A percentile compares a stretch with the other conserved stretches of the same genome.
phyloP scores from a whole-genome alignment of 768 basidiomycete genomes.

The Mycena latifolia region DNA sequence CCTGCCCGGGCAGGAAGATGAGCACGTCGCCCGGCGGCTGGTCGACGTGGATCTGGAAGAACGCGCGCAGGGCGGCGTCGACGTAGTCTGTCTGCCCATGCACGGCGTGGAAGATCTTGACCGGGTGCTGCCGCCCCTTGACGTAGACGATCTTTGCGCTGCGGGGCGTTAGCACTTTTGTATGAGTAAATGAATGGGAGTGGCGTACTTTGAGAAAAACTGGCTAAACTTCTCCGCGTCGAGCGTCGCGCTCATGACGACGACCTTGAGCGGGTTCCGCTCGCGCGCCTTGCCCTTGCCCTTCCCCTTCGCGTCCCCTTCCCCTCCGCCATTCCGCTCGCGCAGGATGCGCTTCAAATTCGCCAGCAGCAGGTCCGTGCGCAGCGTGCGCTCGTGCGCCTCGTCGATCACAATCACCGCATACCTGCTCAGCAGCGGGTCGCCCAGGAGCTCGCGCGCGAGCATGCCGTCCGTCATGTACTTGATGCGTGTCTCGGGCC shows the following conservation, averaged over 20 bases:
- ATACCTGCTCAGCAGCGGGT: conserved; percentile 82
- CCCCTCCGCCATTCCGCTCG: conserved; percentile 74
- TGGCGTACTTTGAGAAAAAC: conserved; percentile 85
- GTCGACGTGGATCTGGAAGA: conserved; percentile 93
- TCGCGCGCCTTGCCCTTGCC: conserved; percentile 48
- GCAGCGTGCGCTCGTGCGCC: conserved; percentile 95
- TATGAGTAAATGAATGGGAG: too few relatives aligned
- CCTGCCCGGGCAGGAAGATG: conserved; percentile 96
- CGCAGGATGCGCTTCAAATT: conserved; percentile 87
- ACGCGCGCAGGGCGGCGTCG: conserved; percentile 90
- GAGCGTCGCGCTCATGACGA: conserved; percentile 98
- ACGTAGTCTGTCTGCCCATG: conserved; percentile 85
- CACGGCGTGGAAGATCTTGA: conserved; percentile 84
- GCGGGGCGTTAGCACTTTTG: background rate
- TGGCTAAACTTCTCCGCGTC: conserved; percentile 95
- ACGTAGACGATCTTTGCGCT: conserved; percentile 93
- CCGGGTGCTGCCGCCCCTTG: conserved; percentile 93
- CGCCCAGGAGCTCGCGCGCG: conserved; percentile 89
- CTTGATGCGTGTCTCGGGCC: conserved; percentile 86
- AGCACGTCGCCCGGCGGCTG: conserved; percentile 89
- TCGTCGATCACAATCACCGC: conserved; percentile 95
- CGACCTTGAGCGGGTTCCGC: conserved; percentile 82
- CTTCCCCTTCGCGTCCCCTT: conserved; percentile 61
- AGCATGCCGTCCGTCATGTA: conserved; percentile 99
- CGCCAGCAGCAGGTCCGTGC: conserved; percentile 94